A percentile compares a stretch with the other conserved stretches of the same genome.
Conservation (phyloP, 1,139 yeast genomes). For the Suhomyces choctaworum region DNA sequence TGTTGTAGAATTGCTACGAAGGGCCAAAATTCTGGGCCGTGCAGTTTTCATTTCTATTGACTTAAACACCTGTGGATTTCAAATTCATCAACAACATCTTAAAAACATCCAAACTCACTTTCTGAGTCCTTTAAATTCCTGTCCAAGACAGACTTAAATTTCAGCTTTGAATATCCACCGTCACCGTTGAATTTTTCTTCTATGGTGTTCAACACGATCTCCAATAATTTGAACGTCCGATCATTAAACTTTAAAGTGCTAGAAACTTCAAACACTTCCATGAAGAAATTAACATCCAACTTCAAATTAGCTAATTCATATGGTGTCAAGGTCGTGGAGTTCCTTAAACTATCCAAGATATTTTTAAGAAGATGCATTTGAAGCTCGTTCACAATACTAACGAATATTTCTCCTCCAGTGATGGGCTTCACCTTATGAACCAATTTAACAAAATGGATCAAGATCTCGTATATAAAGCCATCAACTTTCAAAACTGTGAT, state of each 20-base stretch:
- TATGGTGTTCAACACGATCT: conserved; percentile 34
- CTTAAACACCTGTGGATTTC: too few relatives aligned
- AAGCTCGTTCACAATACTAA: conserved; percentile 40
- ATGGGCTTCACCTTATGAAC: conserved; percentile 45
- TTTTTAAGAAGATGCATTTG: conserved; percentile 39
- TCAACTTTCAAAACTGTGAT: conserved; percentile 28
- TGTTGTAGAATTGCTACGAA: conserved; percentile 1
- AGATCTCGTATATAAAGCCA: conserved; percentile 41
- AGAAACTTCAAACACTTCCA: conserved; percentile 43
- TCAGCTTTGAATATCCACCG: conserved; percentile 22
- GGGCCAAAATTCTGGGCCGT: too few relatives aligned
- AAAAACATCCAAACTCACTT: conserved; percentile 33
- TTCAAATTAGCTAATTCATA: conserved; percentile 30
- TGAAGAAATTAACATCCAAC: conserved; percentile 42
- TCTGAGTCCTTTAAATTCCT: conserved; percentile 34
- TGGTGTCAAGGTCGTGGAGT: conserved; percentile 17
- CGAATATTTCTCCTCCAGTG: conserved; percentile 40
- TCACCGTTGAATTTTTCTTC: conserved; percentile 27
- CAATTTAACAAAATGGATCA: conserved; percentile 45
- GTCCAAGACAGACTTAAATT: conserved; percentile 33
- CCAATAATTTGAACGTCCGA: conserved; percentile 36
- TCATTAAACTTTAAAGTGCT: conserved; percentile 38
- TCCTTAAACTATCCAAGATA: conserved; percentile 35
- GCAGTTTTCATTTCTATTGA: too few relatives aligned
- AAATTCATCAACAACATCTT: background rate